Base-by-base conservation (phyloP, 2,329 filamentous ascomycete genomes). In the Passalora sequoiae region DNA sequence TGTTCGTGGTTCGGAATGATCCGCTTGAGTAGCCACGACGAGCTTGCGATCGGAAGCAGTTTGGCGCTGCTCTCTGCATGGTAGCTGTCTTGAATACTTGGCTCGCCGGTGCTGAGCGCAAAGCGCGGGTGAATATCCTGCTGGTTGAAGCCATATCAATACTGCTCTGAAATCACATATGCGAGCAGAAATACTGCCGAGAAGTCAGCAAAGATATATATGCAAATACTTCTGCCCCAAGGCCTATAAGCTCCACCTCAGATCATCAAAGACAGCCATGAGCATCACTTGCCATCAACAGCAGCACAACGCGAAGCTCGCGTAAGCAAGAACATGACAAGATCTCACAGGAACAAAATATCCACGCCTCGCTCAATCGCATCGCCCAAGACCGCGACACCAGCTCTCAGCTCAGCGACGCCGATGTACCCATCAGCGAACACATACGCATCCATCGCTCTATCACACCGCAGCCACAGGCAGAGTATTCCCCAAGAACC, bases 21-120 rank as follows among this genome's bases (percentile, higher is more conserved):
- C 49, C 47, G 39, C 56, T 58, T 32, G 89, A 83, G 71, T 94
- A 94, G 68, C 81, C 82, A 55, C 88, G 86, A 56, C 83, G 84
- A 60, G 80, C 80, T 60, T 83, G 76, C 63, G 82, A 80, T 66
- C 84, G 84, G 74, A 89, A 82, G 56, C 83, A 78, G 42, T 77
- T 74, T 33, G 75, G 72, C 54, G 73, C 69, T 64, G 86, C 43
- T 63, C 63, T 60, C 72, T 76, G 59, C 77, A 80, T 41, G 32
- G 77, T 69, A 40, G 74, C 67, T 57, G 77, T 71, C 60, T 78
- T 78, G 62, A 83, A 70, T 45, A 81, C 72, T 54, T 75, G 56
- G 17, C 55, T 51, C 4, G 55, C 46, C 66, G 50, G 78, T 70
- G 60, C 71, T 55, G 52, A 60, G 55, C 47, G 65, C 43, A 52